These are phyloP conservation scores for Wickerhamomyces bovis DNA, from an alignment of 805 yeast species.

Conservation along the genomic window DNA sequence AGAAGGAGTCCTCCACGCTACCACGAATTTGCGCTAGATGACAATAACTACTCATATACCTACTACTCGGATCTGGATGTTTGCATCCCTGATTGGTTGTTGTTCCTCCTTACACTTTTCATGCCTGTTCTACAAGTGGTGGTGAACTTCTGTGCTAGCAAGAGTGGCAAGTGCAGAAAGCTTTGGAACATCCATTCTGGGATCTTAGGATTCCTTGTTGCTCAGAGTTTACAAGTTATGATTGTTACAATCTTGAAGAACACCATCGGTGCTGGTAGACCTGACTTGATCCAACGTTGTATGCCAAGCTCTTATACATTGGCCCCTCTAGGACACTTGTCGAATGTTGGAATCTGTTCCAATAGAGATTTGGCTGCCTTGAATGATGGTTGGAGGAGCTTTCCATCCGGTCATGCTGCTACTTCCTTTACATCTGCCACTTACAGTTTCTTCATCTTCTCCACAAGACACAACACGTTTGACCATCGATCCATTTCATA, in stretches of 20 bases:
- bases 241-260: slow-evolving; percentile 42
- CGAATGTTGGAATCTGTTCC: slow-evolving; percentile 42
- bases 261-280: slow-evolving; percentile 42
- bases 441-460: slow-evolving; percentile 28
- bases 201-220: slow-evolving; percentile 30
- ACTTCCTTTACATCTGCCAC: slow-evolving; percentile 43
- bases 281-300: slow-evolving; percentile 48
- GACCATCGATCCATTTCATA: slow-evolving; percentile 31
- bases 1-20: slow-evolving; percentile 29
- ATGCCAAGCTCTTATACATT: slow-evolving; percentile 30
- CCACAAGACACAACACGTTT: slow-evolving; percentile 30
- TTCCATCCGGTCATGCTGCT: slow-evolving; percentile 55
- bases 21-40: slow-evolving; percentile 35
- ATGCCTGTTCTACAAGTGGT: slow-evolving; percentile 30
- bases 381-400: slow-evolving; percentile 48
- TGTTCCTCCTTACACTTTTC: slow-evolving; percentile 26
- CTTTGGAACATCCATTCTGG: slow-evolving; percentile 38
- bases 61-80: slow-evolving; percentile 29
- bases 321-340: slow-evolving; percentile 32
- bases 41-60: slow-evolving; percentile 27
- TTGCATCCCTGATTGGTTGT: slow-evolving; percentile 26
- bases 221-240: slow-evolving; percentile 32
- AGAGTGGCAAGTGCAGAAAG: slow-evolving; percentile 20
- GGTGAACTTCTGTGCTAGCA: slow-evolving; percentile 14
- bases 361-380: slow-evolving; percentile 29